A percentile compares a stretch with the other conserved stretches of the same genome.
Conservation (phyloP, 768 basidiomycete species). For the Obba rivulosa region DNA sequence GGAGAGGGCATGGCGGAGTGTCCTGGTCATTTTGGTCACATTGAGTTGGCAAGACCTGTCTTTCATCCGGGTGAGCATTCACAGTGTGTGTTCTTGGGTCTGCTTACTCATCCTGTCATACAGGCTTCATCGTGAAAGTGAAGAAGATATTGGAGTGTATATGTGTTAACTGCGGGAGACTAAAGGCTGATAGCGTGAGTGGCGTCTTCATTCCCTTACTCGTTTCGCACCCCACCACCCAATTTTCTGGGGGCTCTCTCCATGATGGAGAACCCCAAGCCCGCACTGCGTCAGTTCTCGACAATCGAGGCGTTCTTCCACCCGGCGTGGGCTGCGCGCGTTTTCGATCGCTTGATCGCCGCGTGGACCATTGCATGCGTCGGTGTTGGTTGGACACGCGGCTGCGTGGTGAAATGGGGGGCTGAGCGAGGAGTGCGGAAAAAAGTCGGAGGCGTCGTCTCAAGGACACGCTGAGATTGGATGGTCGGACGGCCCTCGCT, state of each 20-base stretch:
- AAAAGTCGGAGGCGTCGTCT: conserved; percentile 24
- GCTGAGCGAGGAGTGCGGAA: conserved; percentile 95
- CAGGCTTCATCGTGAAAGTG: conserved; percentile 96
- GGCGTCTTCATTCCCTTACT: conserved; percentile 71
- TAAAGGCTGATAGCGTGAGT: conserved; percentile 98
- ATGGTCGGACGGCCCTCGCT: conserved; percentile 50
- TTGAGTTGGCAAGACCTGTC: conserved; percentile 94
- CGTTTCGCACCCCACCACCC: conserved; percentile 90
- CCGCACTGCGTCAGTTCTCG: conserved; percentile 75
- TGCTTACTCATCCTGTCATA: not conserved
- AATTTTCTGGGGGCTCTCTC: conserved; percentile 99
- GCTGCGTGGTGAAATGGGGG: conserved; percentile 95
- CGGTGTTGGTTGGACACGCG: conserved; percentile 81
- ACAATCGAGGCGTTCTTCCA: conserved; percentile 81
- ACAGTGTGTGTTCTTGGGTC: not conserved
- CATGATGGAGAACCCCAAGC: conserved; percentile 93
- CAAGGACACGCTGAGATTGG: conserved; percentile 31
- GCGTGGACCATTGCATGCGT: conserved; percentile 64
- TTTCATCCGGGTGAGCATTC: conserved; percentile 76
- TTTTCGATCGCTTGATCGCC: conserved; percentile 95
- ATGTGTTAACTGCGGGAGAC: conserved; percentile 96
- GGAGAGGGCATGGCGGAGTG: conserved; percentile 99
- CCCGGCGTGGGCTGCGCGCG: conserved; percentile 73
- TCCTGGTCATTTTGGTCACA: conserved; percentile 98
- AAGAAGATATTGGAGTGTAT: conserved; percentile 99